These are phyloP conservation scores for Schwanniomyces sp. DNA, from an alignment of 805 yeast genomes.

Conservation along the genomic window DNA sequence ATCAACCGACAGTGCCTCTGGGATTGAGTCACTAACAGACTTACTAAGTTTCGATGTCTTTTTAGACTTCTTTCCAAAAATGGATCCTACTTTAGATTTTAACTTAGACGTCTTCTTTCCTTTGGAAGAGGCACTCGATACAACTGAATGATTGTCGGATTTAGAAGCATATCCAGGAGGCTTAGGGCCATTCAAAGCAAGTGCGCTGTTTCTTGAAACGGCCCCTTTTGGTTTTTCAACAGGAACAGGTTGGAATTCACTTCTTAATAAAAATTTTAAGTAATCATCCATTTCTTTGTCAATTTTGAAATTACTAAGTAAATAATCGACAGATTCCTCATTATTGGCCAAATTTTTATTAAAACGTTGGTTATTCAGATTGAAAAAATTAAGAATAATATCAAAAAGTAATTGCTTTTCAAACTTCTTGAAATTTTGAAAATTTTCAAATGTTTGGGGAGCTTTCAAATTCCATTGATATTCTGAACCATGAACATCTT, in stretches of 20 bases:
- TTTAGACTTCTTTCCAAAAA: conserved; percentile 64
- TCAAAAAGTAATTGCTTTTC: conserved; percentile 60
- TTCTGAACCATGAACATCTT: conserved; percentile 33
- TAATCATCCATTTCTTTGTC: conserved; percentile 38
- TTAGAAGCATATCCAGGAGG: neutral
- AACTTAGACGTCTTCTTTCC: conserved; percentile 40
- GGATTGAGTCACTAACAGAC: conserved; percentile 22
- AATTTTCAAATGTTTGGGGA: conserved; percentile 70
- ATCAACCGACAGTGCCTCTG: conserved; percentile 31
- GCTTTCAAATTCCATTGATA: conserved; percentile 76
- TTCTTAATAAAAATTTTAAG: conserved; percentile 30
- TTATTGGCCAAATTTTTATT: conserved; percentile 32
- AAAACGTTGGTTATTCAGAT: conserved; percentile 25
- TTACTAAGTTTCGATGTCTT: conserved; percentile 16
- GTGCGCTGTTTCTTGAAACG: neutral
- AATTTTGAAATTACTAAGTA: conserved; percentile 48
- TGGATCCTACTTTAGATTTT: conserved; percentile 73
- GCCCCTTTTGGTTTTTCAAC: neutral
- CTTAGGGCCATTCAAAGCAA: neutral
- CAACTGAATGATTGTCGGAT: conserved; percentile 5
- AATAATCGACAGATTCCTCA: conserved; percentile 65
- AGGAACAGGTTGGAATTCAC: conserved; percentile 16
- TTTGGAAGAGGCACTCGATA: conserved; percentile 3
- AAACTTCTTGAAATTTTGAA: conserved; percentile 67
- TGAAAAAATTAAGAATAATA: conserved; percentile 62